Evolutionary conservation across 2,329 filamentous ascomycete genomes (phyloP).

Genomic region (Exophiala spinifera): DNA sequence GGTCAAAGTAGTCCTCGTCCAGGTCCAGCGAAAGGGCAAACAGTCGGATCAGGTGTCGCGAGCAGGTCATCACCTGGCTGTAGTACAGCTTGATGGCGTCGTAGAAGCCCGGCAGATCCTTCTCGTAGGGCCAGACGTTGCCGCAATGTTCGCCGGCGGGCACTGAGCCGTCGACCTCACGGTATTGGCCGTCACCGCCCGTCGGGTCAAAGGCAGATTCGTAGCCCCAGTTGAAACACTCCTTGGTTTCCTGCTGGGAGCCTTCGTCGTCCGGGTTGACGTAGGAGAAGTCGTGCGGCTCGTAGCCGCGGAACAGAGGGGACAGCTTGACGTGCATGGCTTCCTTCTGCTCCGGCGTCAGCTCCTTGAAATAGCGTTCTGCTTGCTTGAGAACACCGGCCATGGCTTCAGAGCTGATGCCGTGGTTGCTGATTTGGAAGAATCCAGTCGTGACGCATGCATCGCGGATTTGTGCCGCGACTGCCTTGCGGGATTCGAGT

Average conservation of each 20-base stretch:
- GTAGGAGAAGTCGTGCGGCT: slow-evolving; percentile 24
- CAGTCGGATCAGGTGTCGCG: slow-evolving; percentile 50
- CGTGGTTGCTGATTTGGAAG: slow-evolving; percentile 55
- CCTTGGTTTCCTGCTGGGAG: slow-evolving; percentile 24
- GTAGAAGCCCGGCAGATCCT: slow-evolving; percentile 43
- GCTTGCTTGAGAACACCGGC: slow-evolving; percentile 42
- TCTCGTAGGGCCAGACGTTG: slow-evolving; percentile 28
- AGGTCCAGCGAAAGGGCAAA: slow-evolving; percentile 57
- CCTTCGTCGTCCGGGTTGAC: slow-evolving; percentile 27
- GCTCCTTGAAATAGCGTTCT: slow-evolving; percentile 45
- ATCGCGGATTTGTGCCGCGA: slow-evolving; percentile 40
- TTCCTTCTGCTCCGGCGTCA: slow-evolving; percentile 27
- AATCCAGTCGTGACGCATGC: slow-evolving; percentile 51
- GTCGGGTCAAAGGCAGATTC: slow-evolving; percentile 27
- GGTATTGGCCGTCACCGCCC: slow-evolving; percentile 23
- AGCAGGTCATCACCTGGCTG: slow-evolving; percentile 48
- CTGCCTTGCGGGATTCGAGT: slow-evolving; percentile 8
- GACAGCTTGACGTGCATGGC: slow-evolving; percentile 39
- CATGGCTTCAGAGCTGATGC: slow-evolving; percentile 43
- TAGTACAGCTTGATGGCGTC: slow-evolving; percentile 48
- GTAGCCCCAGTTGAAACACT: slow-evolving; percentile 31
- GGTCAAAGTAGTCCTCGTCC: slow-evolving; percentile 55
- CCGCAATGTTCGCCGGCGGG: slow-evolving; percentile 10
- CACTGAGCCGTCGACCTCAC: slow-evolving; percentile 26
- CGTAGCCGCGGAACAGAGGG: slow-evolving; percentile 31